Conservation (phyloP, 1,139 yeast species). For the Sugiyamaella xylanicola region DNA sequence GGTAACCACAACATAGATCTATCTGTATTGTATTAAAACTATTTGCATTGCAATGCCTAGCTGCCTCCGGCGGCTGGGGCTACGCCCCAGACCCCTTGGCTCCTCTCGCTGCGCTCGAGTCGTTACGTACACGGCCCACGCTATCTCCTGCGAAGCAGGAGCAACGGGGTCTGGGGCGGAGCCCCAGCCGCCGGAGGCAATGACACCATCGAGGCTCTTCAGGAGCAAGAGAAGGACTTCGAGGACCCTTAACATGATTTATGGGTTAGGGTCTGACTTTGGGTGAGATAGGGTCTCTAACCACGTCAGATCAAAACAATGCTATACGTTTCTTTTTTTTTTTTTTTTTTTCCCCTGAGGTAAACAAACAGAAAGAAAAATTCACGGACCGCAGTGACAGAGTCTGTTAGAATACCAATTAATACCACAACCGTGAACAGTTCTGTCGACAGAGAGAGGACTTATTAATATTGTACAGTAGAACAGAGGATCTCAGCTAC, state of each 20-base stretch:
- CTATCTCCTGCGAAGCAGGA: not conserved
- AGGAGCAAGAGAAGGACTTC: too few species aligned
- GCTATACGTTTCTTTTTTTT: not conserved
- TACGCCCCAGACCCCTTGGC: not conserved
- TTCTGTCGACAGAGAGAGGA: too few species aligned
- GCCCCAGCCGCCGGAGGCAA: too few species aligned
- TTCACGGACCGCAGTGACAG: not conserved
- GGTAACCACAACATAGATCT: too few species aligned
- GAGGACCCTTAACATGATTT: too few species aligned
- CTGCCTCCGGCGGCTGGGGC: conserved; percentile 1
- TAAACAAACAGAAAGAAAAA: not conserved
- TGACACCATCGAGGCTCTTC: too few species aligned
- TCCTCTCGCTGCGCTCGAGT: not conserved
- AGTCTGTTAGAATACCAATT: conserved; percentile 2
- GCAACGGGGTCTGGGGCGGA: too few species aligned
- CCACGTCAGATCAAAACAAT: not conserved
- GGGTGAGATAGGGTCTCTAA: not conserved
- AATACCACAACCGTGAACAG: too few species aligned
- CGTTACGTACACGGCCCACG: not conserved
- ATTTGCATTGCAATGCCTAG: too few species aligned
- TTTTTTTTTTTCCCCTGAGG: conserved; percentile 1
- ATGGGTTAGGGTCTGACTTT: not conserved
- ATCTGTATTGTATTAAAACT: not conserved
- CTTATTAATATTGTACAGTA: too few species aligned
- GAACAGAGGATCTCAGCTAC: too few species aligned